Evolutionary conservation across 208 protist species (phyloP).

Genomic region (Borovskyia barvae): DNA sequence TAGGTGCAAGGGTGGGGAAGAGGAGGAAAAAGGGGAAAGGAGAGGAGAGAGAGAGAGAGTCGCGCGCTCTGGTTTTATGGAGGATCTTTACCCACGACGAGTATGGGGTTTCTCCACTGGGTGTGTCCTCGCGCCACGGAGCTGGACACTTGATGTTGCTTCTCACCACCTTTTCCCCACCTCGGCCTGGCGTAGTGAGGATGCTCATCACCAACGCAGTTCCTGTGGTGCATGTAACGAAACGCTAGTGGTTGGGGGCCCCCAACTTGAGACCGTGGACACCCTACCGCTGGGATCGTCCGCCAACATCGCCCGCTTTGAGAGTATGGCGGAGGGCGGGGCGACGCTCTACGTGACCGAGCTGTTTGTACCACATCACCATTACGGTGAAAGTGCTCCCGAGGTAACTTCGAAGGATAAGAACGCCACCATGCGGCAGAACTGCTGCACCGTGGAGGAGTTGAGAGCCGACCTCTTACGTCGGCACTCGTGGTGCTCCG

Average conservation of each 20-base stretch:
- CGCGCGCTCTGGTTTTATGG: too few relatives aligned
- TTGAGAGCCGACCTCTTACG: constrained; percentile 1
- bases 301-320: constrained; percentile 52
- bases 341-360: constrained; percentile 53
- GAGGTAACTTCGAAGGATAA: too few relatives aligned
- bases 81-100: constrained; percentile 35
- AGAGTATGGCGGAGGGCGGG: constrained; percentile 27
- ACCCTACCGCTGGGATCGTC: constrained; percentile 11
- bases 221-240: constrained; percentile 1
- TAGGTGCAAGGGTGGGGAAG: too few relatives aligned
- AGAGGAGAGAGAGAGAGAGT: not conserved
- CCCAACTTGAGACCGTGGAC: not conserved
- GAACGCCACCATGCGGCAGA: too few relatives aligned
- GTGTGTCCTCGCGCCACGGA: constrained; percentile 42
- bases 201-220: too few relatives aligned
- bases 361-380: constrained; percentile 41
- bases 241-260: not conserved
- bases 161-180: constrained; percentile 37
- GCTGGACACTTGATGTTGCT: constrained; percentile 56
- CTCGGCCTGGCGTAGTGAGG: too few relatives aligned
- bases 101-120: constrained; percentile 50
- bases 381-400: too few relatives aligned
- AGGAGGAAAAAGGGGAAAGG: too few relatives aligned
- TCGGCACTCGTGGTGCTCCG: not conserved
- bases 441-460: not conserved